Conservation (phyloP, 2,329 filamentous ascomycete genomes). For the Pseudogymnoascus sp. region DNA sequence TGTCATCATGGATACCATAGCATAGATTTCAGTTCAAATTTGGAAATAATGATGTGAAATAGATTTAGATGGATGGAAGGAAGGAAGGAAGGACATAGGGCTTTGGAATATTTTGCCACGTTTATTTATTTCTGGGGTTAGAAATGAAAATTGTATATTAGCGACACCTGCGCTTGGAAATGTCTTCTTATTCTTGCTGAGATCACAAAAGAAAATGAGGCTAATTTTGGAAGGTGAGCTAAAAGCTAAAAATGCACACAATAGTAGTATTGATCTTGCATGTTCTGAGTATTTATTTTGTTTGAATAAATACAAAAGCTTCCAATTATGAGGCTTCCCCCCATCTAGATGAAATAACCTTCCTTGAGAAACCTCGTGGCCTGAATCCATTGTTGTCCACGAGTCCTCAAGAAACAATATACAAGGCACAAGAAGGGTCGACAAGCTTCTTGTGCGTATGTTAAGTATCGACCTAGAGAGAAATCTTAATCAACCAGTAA, state of each 20-base stretch:
- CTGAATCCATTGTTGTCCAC: not conserved
- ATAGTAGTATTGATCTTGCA: not conserved
- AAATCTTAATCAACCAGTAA: not conserved
- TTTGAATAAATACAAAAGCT: not conserved
- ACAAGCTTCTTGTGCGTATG: not conserved
- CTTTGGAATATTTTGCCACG: not conserved
- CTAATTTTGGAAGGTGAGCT: not conserved
- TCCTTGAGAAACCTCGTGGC: not conserved
- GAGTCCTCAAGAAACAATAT: not conserved
- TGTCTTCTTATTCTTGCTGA: not conserved
- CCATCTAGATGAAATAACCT: not conserved
- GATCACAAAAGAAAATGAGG: not conserved
- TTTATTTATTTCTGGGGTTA: not conserved
- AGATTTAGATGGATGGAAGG: constrained; percentile 2
- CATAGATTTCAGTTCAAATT: not conserved
- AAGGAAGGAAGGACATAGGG: not conserved
- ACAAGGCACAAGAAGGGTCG: not conserved
- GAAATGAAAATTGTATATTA: not conserved
- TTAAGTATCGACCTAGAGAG: not conserved
- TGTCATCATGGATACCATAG: not conserved
- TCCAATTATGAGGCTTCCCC: too few species aligned
- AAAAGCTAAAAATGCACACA: not conserved
- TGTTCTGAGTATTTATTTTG: not conserved
- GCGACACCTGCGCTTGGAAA: not conserved
- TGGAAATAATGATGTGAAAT: not conserved